phyloP scores from a whole-genome alignment of 2,329 filamentous ascomycete species.

The Trematosphaeria pertusa region DNA sequence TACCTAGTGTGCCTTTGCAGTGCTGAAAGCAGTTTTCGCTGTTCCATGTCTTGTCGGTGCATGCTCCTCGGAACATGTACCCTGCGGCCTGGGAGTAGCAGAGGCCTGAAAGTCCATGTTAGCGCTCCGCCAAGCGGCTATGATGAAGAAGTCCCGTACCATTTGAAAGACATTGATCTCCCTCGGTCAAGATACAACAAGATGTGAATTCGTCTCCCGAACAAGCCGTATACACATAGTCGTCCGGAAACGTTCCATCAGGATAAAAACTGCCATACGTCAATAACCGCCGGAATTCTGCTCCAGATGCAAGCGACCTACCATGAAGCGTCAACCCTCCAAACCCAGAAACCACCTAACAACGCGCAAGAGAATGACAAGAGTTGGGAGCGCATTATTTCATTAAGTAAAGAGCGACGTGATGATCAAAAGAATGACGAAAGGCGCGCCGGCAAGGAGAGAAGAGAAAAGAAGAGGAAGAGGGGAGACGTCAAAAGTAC shows the following conservation, averaged over 20 bases:
- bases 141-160: conserved; percentile 6
- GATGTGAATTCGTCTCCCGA: conserved; percentile 15
- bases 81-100: conserved; percentile 10
- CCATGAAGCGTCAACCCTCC: conserved; percentile 18
- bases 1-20: conserved; percentile 14
- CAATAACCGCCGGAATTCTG: no score
- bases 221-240: conserved; percentile 20
- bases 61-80: conserved; percentile 19
- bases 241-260: conserved; percentile 18
- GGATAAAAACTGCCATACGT: conserved; percentile 25
- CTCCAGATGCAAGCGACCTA: no score
- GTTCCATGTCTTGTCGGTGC: conserved; percentile 20
- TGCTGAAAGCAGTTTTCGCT: conserved; percentile 19
- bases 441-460: neutral
- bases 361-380: conserved; percentile 21
- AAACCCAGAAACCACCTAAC: conserved; percentile 4
- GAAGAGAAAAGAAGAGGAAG: neutral
- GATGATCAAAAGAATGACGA: conserved; percentile 12
- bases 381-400: conserved; percentile 16
- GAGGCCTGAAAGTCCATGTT: conserved; percentile 4
- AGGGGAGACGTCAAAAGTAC: neutral
- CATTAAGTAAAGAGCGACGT: conserved; percentile 15
- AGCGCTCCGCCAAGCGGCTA: no score
- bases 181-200: conserved; percentile 21
- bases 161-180: conserved; percentile 24